Evolutionary conservation across 2,329 filamentous ascomycete genomes (phyloP), one percentile per base, ranked within the genome.

Genomic region (Macroventuria anomochaeta): DNA sequence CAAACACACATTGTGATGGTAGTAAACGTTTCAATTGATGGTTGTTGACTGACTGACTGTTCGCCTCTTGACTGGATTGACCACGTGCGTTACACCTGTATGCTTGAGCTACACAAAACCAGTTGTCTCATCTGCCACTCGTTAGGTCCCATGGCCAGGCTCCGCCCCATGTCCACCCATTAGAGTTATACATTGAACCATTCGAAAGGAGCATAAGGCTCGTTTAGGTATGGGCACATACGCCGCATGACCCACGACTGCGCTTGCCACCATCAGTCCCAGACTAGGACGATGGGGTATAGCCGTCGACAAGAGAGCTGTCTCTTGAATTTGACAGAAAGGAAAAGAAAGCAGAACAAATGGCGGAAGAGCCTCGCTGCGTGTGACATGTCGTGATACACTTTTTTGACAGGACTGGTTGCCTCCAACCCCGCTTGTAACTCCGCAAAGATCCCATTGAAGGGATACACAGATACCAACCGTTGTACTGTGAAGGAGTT

Each of bases 341-440:
- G 40, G 54, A 62, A 37, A 47, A 47, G 33, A 52, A 42, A 46
- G 50, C 54, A 65, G 58, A 57, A 40, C 42, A 58, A 55, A 62
- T 65, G 63, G 63, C 70, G 73, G 69, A 71, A 58, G 64, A 71
- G 69, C 71, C 65, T 54, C 60, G 57, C 62, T 67, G 64, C 65
- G 58, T 65, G 50, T 61, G 58, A 51, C 62, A 61, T 62, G 50
- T 50, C 49, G 53, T 59, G 39, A 64, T 60, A 58, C 57, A 57
- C 61, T 58, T 57, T 61, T 59, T 58, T 59, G 51, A 55, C 37
- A 46, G 52, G 56, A 52, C 47, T 57, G 25, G 32, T 17, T 26
- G 40, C 23, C 29, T 29, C 48, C 44, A 29, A 40, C 38, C 51
- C 48, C 47, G 23, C 55, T 48, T 55, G 59, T 47, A 53, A 64